Conservation (phyloP, 257 asterid species). For the Solanum sejunctum region DNA sequence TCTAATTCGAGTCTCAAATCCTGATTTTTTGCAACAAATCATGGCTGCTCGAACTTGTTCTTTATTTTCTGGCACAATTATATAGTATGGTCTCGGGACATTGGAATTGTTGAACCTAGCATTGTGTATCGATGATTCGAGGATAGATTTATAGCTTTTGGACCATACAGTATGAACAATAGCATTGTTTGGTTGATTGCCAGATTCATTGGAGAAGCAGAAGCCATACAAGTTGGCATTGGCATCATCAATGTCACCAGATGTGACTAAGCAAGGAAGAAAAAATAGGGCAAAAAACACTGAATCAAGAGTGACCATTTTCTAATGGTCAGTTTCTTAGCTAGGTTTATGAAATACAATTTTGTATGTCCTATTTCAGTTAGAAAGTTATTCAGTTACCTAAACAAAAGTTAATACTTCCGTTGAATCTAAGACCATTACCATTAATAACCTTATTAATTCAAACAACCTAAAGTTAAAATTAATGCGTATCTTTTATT, state of each 20-base stretch:
- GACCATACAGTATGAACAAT: constrained; percentile 9
- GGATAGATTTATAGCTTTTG: constrained; percentile 12
- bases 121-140: constrained; percentile 33
- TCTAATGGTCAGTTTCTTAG: background rate
- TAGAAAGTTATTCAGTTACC: background rate
- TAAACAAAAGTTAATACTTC: background rate
- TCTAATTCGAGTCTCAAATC: constrained; percentile 24
- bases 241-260: background rate
- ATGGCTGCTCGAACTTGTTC: constrained; percentile 26
- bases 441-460: background rate
- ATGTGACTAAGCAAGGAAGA: background rate
- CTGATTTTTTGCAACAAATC: constrained; percentile 18
- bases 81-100: constrained; percentile 17
- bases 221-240: background rate
- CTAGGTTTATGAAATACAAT: too few species aligned
- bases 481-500: background rate
- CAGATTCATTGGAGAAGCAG: constrained; percentile 5
- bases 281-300: background rate
- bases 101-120: constrained; percentile 38
- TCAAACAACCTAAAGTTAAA: background rate
- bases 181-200: background rate
- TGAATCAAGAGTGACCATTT: background rate
- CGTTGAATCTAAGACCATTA: background rate
- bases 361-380: background rate
- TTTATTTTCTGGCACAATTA: constrained; percentile 26